phyloP scores from a whole-genome alignment of 257 asterid species.

The Solanum ossicruentum region DNA sequence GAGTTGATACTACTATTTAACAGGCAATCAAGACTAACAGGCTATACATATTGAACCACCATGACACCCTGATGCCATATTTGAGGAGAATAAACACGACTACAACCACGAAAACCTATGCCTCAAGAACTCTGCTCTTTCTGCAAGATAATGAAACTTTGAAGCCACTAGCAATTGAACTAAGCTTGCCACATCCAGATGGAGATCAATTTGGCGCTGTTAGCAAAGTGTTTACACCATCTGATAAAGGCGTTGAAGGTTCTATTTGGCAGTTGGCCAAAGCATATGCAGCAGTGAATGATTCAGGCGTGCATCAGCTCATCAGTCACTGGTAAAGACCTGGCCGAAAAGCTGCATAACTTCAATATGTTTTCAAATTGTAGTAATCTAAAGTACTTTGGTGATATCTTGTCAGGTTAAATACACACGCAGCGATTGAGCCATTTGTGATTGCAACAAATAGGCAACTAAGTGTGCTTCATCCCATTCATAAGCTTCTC shows the following conservation, averaged over 20 bases:
- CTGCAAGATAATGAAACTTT: conserved; percentile 7
- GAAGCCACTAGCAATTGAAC: conserved; percentile 12
- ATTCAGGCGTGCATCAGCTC: conserved; percentile 16
- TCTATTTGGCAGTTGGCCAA: conserved; percentile 14
- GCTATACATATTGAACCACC: conserved; percentile 14
- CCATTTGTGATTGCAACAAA: conserved; percentile 60
- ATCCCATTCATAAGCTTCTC: conserved; percentile 53
- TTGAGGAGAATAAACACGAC: conserved; percentile 11
- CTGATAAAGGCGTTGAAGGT: conserved; percentile 7
- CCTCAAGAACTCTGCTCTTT: conserved; percentile 13
- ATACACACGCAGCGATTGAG: conserved; percentile 51
- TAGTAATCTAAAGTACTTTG: not conserved
- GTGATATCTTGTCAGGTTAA: conserved; percentile 21
- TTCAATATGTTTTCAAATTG: not conserved
- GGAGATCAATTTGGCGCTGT: conserved; percentile 9
- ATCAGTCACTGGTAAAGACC: conserved; percentile 13
- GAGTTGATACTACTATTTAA: not conserved
- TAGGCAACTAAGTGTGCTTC: conserved; percentile 46
- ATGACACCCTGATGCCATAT: conserved; percentile 10
- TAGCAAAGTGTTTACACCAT: conserved; percentile 14
- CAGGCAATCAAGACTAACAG: conserved; percentile 6
- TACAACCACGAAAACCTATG: conserved; percentile 7
- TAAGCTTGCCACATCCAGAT: conserved; percentile 12
- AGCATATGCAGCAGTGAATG: conserved; percentile 19
- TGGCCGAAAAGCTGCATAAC: not conserved